Conservation (phyloP, 2,329 filamentous ascomycete species). For the Tolypocladium sp. region DNA sequence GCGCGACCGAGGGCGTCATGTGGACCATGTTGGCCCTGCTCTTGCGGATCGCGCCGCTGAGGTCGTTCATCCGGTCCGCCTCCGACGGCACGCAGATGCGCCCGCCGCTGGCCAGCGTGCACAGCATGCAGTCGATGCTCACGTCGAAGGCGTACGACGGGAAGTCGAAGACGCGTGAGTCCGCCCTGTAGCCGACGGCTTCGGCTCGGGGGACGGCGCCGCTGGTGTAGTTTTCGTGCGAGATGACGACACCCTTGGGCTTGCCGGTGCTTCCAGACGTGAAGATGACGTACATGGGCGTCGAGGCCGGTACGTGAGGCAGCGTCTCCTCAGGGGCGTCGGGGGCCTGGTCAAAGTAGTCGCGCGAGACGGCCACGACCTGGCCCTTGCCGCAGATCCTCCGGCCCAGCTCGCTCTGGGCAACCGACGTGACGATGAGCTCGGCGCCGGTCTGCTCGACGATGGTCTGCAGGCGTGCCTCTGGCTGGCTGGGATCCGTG, state of each 20-base stretch:
- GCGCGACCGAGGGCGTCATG: slow-evolving; percentile 41
- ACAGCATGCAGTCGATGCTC: slow-evolving; percentile 45
- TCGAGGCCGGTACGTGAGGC: slow-evolving; percentile 29
- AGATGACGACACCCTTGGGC: slow-evolving; percentile 52
- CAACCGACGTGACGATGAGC: slow-evolving; percentile 29
- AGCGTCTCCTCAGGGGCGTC: slow-evolving; percentile 11
- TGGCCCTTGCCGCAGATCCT: slow-evolving; percentile 24
- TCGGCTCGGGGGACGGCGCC: slow-evolving; percentile 32
- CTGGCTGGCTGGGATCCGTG: slow-evolving; percentile 36
- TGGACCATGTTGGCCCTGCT: slow-evolving; percentile 38
- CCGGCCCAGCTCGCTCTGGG: slow-evolving; percentile 26
- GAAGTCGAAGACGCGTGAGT: slow-evolving; percentile 37
- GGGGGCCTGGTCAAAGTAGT: slow-evolving; percentile 13
- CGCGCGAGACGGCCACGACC: slow-evolving; percentile 22
- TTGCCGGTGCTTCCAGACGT: slow-evolving; percentile 56
- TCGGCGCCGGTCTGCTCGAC: slow-evolving; percentile 31
- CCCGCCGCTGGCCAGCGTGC: slow-evolving; percentile 39
- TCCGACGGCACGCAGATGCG: slow-evolving; percentile 46
- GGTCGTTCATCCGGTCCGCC: slow-evolving; percentile 40
- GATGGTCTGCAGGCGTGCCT: slow-evolving; percentile 33
- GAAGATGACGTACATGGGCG: slow-evolving; percentile 49
- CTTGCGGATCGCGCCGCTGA: slow-evolving; percentile 34
- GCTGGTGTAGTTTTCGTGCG: slow-evolving; percentile 36
- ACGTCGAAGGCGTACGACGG: slow-evolving; percentile 47
- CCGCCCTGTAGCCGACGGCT: slow-evolving; percentile 29